A percentile compares a stretch with the other conserved stretches of the same genome.
Evolutionary conservation across 768 basidiomycete genomes (phyloP).

Genomic region (Pleurotus tuber-regium): DNA sequence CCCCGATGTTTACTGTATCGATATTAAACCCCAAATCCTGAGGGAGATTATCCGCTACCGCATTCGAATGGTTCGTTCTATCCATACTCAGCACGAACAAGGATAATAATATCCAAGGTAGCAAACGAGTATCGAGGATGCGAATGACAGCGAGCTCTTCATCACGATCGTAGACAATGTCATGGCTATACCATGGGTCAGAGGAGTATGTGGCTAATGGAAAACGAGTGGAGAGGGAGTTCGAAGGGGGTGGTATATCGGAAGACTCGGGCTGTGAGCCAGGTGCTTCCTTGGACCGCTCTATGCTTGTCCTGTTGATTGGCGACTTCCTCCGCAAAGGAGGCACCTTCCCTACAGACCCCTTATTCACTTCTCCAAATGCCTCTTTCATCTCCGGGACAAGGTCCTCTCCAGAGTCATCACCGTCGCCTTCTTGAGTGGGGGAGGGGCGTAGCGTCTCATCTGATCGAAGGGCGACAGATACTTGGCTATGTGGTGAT

Average conservation of each 20-base stretch:
- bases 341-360: background rate
- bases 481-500: background rate
- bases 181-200: background rate
- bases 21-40: constrained; percentile 6
- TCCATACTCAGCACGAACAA: constrained; percentile 8
- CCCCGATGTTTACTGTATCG: constrained; percentile 5
- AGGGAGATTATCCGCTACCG: constrained; percentile 2
- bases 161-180: constrained; percentile 3
- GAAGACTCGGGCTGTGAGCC: background rate
- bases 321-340: constrained; percentile 2
- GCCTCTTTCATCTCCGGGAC: constrained; percentile 1
- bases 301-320: background rate
- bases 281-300: background rate
- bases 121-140: constrained; percentile 6
- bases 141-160: constrained; percentile 6
- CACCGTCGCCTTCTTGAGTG: background rate
- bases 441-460: background rate
- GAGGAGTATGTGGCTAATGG: background rate
- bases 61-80: constrained; percentile 7
- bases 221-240: too few relatives aligned
- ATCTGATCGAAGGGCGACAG: background rate
- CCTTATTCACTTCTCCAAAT: background rate
- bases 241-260: background rate
- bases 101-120: constrained; percentile 1
- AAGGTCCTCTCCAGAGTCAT: background rate